These are phyloP conservation scores for Pichia sp. DNA, from an alignment of 1,139 yeast species.

Conservation along the genomic window DNA sequence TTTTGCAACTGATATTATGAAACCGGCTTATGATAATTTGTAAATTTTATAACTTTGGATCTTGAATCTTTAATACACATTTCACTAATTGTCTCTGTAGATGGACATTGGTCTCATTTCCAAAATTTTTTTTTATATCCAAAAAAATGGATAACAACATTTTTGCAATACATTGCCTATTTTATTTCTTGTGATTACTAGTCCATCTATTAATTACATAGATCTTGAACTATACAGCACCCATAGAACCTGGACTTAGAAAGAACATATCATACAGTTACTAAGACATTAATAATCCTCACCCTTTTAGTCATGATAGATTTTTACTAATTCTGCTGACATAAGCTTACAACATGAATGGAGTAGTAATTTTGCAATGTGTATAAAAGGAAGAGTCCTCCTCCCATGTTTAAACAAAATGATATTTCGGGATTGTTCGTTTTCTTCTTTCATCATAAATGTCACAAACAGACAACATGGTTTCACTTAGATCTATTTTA, in stretches of 20 bases:
- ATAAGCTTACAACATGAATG: neutral
- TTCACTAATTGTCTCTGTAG: too few relatives aligned
- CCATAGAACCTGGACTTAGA: too few relatives aligned
- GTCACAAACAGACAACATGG: slow-evolving; percentile 3
- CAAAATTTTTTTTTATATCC: too few relatives aligned
- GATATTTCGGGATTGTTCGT: neutral
- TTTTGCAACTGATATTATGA: neutral
- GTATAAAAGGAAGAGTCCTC: neutral
- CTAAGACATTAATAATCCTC: neutral
- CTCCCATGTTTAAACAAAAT: neutral
- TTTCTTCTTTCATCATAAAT: neutral
- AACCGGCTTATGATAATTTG: neutral
- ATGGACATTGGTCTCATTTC: too few relatives aligned
- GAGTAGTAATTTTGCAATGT: neutral
- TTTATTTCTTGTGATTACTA: too few relatives aligned
- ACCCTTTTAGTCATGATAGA: neutral
- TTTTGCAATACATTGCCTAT: too few relatives aligned
- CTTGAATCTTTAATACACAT: too few relatives aligned
- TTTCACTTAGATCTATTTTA: slow-evolving; percentile 43
- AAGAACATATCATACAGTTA: too few relatives aligned
- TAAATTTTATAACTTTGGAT: too few relatives aligned
- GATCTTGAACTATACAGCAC: too few relatives aligned
- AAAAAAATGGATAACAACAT: too few relatives aligned
- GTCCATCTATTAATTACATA: too few relatives aligned
- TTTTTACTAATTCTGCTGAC: neutral